A percentile compares a stretch with the other conserved stretches of the same genome.
Conservation (phyloP, 345 rosid species). For the Eucalyptus tenuipes region DNA sequence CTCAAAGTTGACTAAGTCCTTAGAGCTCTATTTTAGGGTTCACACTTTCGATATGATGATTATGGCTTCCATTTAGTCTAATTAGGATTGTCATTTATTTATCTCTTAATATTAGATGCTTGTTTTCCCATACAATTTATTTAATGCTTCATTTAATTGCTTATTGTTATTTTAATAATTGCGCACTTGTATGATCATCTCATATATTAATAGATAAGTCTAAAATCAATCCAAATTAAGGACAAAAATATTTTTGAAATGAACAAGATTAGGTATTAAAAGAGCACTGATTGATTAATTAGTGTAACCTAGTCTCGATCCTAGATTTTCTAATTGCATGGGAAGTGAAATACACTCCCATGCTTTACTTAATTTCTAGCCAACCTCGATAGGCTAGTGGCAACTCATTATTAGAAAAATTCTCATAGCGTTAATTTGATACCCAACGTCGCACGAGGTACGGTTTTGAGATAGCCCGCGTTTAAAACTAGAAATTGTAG, state of each 20-base stretch:
- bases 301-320: accelerated
- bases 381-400: accelerated
- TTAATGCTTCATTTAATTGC: accelerated
- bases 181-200: accelerated
- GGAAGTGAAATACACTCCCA: accelerated
- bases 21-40: no score
- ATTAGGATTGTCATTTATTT: no score
- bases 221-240: no score
- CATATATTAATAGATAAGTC: accelerated
- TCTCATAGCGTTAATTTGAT: accelerated
- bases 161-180: no score
- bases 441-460: accelerated
- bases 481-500: accelerated
- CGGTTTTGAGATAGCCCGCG: accelerated
- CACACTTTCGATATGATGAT: no score
- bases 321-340: accelerated
- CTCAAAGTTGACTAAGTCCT: no score
- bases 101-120: no score
- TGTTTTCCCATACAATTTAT: no score
- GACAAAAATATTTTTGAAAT: accelerated
- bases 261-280: accelerated
- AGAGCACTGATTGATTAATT: accelerated
- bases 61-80: no score
- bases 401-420: accelerated
- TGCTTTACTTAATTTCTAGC: accelerated